A percentile compares a stretch with the other conserved stretches of the same genome.
phyloP scores from a whole-genome alignment of 2,329 filamentous ascomycete species.

The Venturia carpophila region DNA sequence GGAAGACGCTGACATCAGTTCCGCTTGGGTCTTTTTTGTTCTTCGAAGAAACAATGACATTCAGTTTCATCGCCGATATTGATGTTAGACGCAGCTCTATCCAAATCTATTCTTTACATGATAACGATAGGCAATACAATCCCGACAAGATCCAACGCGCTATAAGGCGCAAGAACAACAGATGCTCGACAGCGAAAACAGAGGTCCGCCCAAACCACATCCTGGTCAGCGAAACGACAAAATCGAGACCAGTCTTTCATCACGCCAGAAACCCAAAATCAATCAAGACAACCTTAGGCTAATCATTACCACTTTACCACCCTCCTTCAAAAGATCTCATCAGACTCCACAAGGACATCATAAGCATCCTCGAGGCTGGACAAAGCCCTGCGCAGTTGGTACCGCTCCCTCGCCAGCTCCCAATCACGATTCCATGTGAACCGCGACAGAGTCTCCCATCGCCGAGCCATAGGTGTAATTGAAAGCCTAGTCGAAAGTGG shows the following conservation, averaged over 20 bases:
- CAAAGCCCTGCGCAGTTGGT: neutral
- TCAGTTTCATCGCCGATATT: neutral
- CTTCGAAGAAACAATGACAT: neutral
- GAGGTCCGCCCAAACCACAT: too few relatives aligned
- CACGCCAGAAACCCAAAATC: neutral
- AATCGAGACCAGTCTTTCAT: too few relatives aligned
- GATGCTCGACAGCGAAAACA: too few relatives aligned
- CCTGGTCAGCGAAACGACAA: too few relatives aligned
- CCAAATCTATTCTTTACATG: too few relatives aligned
- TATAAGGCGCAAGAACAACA: too few relatives aligned
- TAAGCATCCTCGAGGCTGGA: neutral
- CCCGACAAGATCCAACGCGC: too few relatives aligned
- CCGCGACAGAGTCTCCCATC: neutral
- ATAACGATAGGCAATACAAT: too few relatives aligned
- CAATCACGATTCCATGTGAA: neutral
- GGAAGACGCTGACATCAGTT: neutral
- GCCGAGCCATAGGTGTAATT: too few relatives aligned
- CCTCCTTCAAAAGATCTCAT: neutral
- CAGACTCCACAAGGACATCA: neutral
- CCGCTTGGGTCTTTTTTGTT: neutral
- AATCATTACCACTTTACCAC: neutral
- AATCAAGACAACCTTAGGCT: too few relatives aligned
- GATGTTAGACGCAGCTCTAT: too few relatives aligned
- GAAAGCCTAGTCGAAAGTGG: neutral
- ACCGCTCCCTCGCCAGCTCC: neutral